These are phyloP conservation scores for Acer saccharum DNA, from an alignment of 345 rosid species.

Conservation along the genomic window DNA sequence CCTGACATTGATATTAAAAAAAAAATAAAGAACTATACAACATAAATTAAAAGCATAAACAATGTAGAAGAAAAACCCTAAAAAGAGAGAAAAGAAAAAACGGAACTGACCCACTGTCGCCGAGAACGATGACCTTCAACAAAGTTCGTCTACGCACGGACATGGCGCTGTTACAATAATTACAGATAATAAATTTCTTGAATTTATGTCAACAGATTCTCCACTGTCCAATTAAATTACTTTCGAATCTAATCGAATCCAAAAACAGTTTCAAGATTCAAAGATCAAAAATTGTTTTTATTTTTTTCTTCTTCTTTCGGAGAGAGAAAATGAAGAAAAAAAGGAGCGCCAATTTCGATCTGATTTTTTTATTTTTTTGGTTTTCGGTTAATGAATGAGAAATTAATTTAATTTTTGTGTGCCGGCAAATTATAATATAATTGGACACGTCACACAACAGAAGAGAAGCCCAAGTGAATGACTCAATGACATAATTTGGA, in stretches of 20 bases:
- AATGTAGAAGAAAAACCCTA: slow-evolving; percentile 16
- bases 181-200: not conserved
- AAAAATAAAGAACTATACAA: slow-evolving; percentile 6
- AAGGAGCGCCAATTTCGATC: slow-evolving; percentile 62
- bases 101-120: slow-evolving; percentile 85
- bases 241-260: not conserved
- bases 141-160: slow-evolving; percentile 84
- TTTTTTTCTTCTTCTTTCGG: not conserved
- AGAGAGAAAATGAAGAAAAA: not conserved
- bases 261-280: slow-evolving; percentile 11
- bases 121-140: slow-evolving; percentile 99
- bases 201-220: slow-evolving; percentile 7
- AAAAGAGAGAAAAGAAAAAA: slow-evolving; percentile 12
- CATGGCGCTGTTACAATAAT: slow-evolving; percentile 43
- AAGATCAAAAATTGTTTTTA: not conserved
- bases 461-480: not conserved
- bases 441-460: not conserved
- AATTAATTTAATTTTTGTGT: not conserved
- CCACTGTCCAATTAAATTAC: not conserved
- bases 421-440: slow-evolving; percentile 7
- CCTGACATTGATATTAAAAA: slow-evolving; percentile 47
- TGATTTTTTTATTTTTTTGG: not conserved
- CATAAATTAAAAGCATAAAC: not conserved
- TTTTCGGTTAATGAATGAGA: too few relatives aligned
- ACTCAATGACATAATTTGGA: not conserved